These are phyloP conservation scores for Blastomyces silverae DNA, from an alignment of 2,329 filamentous ascomycete genomes.

Conservation along the genomic window DNA sequence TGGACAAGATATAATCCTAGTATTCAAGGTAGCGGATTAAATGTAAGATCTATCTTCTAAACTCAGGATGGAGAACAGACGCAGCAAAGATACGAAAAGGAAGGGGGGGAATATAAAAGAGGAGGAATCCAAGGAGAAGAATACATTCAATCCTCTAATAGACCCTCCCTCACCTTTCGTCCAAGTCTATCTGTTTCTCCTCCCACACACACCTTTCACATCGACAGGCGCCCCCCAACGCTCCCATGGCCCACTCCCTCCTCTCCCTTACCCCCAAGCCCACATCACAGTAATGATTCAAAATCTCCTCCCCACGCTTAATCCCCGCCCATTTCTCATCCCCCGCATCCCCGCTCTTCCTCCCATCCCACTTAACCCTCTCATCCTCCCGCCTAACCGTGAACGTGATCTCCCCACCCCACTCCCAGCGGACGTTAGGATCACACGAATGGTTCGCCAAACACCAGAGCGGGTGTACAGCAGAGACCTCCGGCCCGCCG, in stretches of 20 bases:
- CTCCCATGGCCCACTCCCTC: constrained; percentile 81
- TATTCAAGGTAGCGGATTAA: neutral
- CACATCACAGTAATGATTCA: constrained; percentile 94
- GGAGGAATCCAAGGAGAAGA: no score
- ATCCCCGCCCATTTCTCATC: constrained; percentile 57
- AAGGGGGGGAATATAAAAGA: neutral
- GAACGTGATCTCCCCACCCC: constrained; percentile 52
- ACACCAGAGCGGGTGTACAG: constrained; percentile 94
- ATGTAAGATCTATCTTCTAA: neutral
- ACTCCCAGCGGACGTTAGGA: constrained; percentile 92
- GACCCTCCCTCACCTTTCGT: neutral
- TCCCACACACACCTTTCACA: constrained; percentile 77
- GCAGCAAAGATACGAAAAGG: neutral
- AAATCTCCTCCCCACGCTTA: constrained; percentile 70
- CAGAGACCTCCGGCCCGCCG: constrained; percentile 80
- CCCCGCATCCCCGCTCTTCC: constrained; percentile 20
- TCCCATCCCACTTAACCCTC: constrained; percentile 33
- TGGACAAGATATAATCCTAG: neutral
- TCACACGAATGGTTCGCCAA: constrained; percentile 94
- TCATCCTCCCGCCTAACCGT: constrained; percentile 31
- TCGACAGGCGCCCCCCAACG: constrained; percentile 81
- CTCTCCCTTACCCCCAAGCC: constrained; percentile 68
- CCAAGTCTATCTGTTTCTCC: constrained; percentile 27
- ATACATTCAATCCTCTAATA: neutral
- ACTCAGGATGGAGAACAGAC: neutral